Base-by-base conservation (phyloP, 139 green algal genomes). In the Cymbomonas tetramitiformis region DNA sequence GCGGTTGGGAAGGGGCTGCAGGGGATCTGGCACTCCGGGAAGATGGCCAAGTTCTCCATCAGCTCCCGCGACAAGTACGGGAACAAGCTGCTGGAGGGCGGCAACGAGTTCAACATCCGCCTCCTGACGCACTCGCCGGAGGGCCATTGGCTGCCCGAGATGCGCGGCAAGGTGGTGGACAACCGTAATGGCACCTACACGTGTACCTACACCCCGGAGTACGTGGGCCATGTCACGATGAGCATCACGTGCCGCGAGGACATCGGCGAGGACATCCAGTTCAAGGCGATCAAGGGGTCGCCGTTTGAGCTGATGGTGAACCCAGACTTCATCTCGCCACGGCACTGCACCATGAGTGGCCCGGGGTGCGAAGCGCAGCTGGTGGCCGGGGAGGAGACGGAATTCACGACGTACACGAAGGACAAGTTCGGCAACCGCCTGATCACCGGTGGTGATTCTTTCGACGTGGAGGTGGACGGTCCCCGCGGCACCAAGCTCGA, bases 351-450 rank as follows among this genome's bases (percentile, higher is more conserved):
- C 21, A 21, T 34, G 15, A 30, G 15, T 7, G 52, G 30, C 6
- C 30, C 12, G 52, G 52, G 52, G 7, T 12, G 48, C 15, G 15
- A 58, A 12, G 52, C 21, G 29, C 32, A 26, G 9, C 23, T 18
- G 7, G n/a, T 25, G 30, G 28, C 30, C 10, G 15, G 52, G 10
- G 30, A 56, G 29, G 8, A 10, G 7, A 28, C 52, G 29, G 7
- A 57, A 18, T 56, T 61, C 29, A 10, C 38, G 8, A 33, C 50
- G 7, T 15, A 30, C 30, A 23, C 52, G 29, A 25, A 34, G 7
- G 52, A 61, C 15, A 9, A n/a, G 9, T 61, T 30, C 15, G 52
- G 52, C 26, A 61, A 61, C 24, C 32, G 24, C 26, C 32, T 56
- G 7, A 8, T 7, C 7, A n/a, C 15, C 9, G 30, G 30, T 23